Conservation (phyloP, 2,329 filamentous ascomycete species). For the Cercospora zeae-maydis region DNA sequence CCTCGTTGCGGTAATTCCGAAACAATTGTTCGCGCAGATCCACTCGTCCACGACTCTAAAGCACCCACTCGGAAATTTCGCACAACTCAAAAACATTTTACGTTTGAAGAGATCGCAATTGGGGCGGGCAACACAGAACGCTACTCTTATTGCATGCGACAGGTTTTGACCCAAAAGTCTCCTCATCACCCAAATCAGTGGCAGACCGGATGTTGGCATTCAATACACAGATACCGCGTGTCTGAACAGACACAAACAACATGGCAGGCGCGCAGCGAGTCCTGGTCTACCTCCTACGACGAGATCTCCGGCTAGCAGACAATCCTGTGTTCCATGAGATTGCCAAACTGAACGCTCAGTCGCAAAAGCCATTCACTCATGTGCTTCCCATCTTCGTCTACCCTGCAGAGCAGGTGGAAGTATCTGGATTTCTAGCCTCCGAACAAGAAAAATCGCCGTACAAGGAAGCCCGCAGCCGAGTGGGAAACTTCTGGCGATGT, state of each 20-base stretch:
- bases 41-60: neutral
- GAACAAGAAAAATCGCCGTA: slow-evolving; percentile 58
- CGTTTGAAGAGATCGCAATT: neutral
- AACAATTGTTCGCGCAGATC: neutral
- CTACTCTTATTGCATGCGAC: neutral
- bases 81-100: neutral
- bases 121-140: neutral
- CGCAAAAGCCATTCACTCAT: slow-evolving; percentile 54
- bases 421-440: slow-evolving; percentile 65
- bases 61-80: neutral
- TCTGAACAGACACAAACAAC: neutral
- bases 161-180: neutral
- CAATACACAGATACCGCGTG: neutral
- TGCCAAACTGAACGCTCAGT: slow-evolving; percentile 47
- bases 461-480: slow-evolving; percentile 62
- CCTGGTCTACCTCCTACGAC: slow-evolving; percentile 67
- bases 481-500: slow-evolving; percentile 68
- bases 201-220: neutral
- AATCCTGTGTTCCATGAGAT: slow-evolving; percentile 67
- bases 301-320: slow-evolving; percentile 69
- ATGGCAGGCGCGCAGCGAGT: slow-evolving; percentile 40
- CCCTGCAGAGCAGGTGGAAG: slow-evolving; percentile 66
- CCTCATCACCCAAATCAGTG: neutral
- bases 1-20: neutral
- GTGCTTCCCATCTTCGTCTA: slow-evolving; percentile 69